Conservation (phyloP, 2,329 filamentous ascomycete genomes). For the Pseudonectria foliicola region DNA sequence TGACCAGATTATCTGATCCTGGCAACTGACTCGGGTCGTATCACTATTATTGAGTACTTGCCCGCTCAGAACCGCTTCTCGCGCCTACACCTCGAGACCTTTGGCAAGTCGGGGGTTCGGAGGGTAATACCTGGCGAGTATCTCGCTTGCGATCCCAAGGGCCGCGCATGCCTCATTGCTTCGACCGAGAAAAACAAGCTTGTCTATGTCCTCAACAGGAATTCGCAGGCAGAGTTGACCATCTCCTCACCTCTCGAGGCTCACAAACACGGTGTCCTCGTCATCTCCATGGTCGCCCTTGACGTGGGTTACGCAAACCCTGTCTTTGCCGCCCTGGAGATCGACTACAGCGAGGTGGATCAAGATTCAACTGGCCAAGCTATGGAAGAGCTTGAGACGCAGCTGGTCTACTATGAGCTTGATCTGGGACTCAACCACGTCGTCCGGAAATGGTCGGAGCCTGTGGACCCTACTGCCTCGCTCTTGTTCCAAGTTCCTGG, state of each 20-base stretch:
- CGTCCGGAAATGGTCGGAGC: slow-evolving; percentile 91
- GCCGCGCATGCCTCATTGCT: slow-evolving; percentile 87
- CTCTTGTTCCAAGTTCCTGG: slow-evolving; percentile 94
- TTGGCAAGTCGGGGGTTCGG: slow-evolving; percentile 91
- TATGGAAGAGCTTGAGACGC: slow-evolving; percentile 74
- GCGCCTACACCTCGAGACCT: slow-evolving; percentile 90
- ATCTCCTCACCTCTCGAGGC: slow-evolving; percentile 97
- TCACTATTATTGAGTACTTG: slow-evolving; percentile 88
- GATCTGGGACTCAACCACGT: slow-evolving; percentile 96
- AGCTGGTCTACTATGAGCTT: slow-evolving; percentile 93
- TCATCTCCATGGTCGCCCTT: slow-evolving; percentile 78
- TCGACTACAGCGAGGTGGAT: slow-evolving; percentile 87
- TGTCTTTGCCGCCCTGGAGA: slow-evolving; percentile 88
- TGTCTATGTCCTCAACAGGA: slow-evolving; percentile 95
- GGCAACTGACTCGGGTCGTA: slow-evolving; percentile 89
- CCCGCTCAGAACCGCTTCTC: slow-evolving; percentile 80
- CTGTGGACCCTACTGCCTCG: slow-evolving; percentile 82
- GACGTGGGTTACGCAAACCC: slow-evolving; percentile 98
- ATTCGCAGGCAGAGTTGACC: slow-evolving; percentile 86
- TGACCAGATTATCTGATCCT: slow-evolving; percentile 86
- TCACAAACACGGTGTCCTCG: slow-evolving; percentile 84
- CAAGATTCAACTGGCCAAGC: slow-evolving; percentile 84
- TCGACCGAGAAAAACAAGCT: slow-evolving; percentile 99
- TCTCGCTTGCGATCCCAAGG: slow-evolving; percentile 90
- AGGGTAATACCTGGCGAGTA: slow-evolving; percentile 95